These are phyloP conservation scores for Colletotrichum trifolii DNA, from an alignment of 2,329 filamentous ascomycete genomes.

Conservation along the genomic window DNA sequence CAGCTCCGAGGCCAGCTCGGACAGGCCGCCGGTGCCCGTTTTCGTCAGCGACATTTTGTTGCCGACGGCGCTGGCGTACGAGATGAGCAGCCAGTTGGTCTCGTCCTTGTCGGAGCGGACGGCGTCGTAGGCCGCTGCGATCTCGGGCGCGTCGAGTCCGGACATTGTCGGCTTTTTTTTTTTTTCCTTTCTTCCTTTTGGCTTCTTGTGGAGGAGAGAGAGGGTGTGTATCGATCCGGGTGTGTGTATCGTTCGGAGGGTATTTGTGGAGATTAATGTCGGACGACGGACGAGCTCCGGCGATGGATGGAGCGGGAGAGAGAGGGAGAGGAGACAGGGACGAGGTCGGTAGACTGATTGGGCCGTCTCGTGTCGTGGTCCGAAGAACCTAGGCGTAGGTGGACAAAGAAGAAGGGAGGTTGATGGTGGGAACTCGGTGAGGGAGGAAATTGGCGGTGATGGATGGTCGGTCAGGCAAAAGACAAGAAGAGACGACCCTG, in stretches of 20 bases:
- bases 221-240: not conserved
- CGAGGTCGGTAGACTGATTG: too few species aligned
- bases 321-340: not conserved
- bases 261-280: conserved; percentile 1
- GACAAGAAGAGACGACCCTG: not conserved
- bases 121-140: conserved; percentile 72
- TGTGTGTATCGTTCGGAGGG: conserved; percentile 3
- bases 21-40: conserved; percentile 70
- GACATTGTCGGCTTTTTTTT: conserved; percentile 56
- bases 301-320: conserved; percentile 2
- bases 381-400: not conserved
- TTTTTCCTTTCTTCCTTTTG: too few species aligned
- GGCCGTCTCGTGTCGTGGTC: conserved; percentile 1
- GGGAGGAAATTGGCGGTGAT: conserved; percentile 29
- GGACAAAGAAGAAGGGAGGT: conserved; percentile 5
- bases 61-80: conserved; percentile 65
- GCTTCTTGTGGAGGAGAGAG: not conserved
- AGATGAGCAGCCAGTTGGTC: conserved; percentile 75
- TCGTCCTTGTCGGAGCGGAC: conserved; percentile 74
- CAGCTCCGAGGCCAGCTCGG: conserved; percentile 66
- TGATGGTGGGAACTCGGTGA: conserved; percentile 21
- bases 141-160: conserved; percentile 67
- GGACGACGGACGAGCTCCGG: conserved; percentile 3
- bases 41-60: conserved; percentile 66
- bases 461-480: conserved; percentile 21